A percentile compares a stretch with the other conserved stretches of the same genome.
Evolutionary conservation across 345 rosid genomes (phyloP).

Genomic region (Euphorbia lathyris): DNA sequence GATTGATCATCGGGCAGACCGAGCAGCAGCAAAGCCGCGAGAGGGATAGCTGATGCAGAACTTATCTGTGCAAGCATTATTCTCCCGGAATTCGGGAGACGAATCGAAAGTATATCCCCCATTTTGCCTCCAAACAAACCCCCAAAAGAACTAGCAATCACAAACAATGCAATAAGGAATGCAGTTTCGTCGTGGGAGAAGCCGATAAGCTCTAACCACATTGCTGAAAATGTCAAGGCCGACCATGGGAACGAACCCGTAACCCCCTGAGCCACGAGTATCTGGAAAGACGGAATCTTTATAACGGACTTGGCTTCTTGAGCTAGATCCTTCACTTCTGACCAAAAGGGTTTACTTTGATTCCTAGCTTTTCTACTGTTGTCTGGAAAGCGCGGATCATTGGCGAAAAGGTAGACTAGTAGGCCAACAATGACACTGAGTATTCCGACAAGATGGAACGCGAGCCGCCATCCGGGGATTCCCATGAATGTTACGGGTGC

Average conservation of each 20-base stretch:
- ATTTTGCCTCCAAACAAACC: constrained; percentile 85
- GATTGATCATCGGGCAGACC: constrained; percentile 76
- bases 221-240: constrained; percentile 76
- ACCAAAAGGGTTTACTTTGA: constrained; percentile 41
- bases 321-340: constrained; percentile 57
- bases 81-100: constrained; percentile 74
- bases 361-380: constrained; percentile 20
- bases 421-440: constrained; percentile 67
- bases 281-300: constrained; percentile 75
- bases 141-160: constrained; percentile 67
- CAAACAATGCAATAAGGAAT: constrained; percentile 55
- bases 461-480: constrained; percentile 83
- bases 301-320: constrained; percentile 55
- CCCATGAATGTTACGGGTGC: constrained; percentile 71
- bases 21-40: constrained; percentile 73
- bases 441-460: constrained; percentile 77
- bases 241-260: constrained; percentile 91
- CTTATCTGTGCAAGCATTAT: constrained; percentile 84
- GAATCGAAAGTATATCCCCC: constrained; percentile 68
- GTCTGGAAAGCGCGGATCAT: constrained; percentile 59
- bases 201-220: constrained; percentile 94
- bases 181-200: constrained; percentile 75
- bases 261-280: constrained; percentile 84
- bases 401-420: constrained; percentile 61
- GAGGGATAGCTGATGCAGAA: constrained; percentile 83